These are phyloP conservation scores for Solanum medicagineum DNA, from an alignment of 257 asterid genomes.

Conservation along the genomic window DNA sequence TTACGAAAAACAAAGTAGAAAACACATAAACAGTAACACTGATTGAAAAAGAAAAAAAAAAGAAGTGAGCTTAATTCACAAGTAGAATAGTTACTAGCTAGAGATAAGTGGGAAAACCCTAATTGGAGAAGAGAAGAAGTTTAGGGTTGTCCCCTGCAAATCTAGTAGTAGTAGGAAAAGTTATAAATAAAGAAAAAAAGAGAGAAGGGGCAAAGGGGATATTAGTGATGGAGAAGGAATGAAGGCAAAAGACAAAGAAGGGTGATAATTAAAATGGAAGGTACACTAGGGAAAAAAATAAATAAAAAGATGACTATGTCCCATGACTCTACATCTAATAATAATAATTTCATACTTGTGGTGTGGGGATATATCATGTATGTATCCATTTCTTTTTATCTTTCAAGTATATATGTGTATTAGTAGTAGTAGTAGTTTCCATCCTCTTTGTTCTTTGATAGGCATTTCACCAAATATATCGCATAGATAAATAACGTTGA, in stretches of 20 bases:
- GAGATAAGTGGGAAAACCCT: conserved; percentile 18
- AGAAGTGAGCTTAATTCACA: neutral
- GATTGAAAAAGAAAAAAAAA: neutral
- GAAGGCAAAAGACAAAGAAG: conserved; percentile 56
- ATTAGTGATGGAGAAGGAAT: conserved; percentile 44
- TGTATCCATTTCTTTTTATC: conserved; percentile 6
- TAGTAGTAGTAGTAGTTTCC: neutral
- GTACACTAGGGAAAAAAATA: conserved; percentile 33
- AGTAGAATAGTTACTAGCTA: neutral
- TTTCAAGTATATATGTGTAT: neutral
- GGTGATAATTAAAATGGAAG: conserved; percentile 30
- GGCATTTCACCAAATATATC: neutral
- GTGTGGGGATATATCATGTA: conserved; percentile 10
- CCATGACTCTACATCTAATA: conserved; percentile 34
- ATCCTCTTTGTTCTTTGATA: neutral
- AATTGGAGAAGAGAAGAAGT: conserved; percentile 9
- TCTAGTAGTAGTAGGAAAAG: conserved; percentile 4
- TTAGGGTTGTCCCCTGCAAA: conserved; percentile 12
- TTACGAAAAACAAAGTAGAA: neutral
- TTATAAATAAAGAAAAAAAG: neutral
- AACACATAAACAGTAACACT: neutral
- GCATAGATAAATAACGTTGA: neutral
- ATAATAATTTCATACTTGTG: conserved; percentile 27
- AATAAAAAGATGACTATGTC: conserved; percentile 23
- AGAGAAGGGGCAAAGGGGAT: conserved; percentile 19